Evolutionary conservation across 768 basidiomycete species (phyloP), one percentile per base, ranked within the genome.

Genomic region (Tricholoma furcatifolium): DNA sequence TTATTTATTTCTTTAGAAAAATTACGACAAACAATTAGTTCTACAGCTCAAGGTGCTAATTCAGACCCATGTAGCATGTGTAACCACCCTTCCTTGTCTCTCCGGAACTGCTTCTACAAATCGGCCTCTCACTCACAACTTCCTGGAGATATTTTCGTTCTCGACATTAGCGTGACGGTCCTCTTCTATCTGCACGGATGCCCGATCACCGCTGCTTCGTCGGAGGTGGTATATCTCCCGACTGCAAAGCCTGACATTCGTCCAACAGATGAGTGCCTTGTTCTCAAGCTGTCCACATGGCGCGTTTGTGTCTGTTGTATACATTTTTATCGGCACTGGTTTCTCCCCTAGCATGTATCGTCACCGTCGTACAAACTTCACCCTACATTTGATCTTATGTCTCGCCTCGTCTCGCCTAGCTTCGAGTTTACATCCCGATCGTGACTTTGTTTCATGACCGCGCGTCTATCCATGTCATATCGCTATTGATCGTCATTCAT

Each of bases 1-100:
- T 27, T 43, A 56, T 44, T 62, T 61, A 58, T 56, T 61, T 54
- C 62, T 60, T 61, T 55, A 51, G 59, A 62, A 36, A 47, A 46
- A 36, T 40, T 40, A 11, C 4, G 10, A 18, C 36, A 35, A 44
- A 43, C 3, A 3, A 27, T 27, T 7, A 27, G n/a, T n/a, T n/a
- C n/a, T n/a, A n/a, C n/a, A n/a, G n/a, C n/a, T n/a, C n/a, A n/a
- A n/a, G n/a, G n/a, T n/a, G n/a, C n/a, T n/a, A n/a, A n/a, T n/a
- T n/a, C n/a, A n/a, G n/a, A n/a, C n/a, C n/a, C n/a, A n/a, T n/a
- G n/a, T n/a, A n/a, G n/a, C n/a, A n/a, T n/a, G n/a, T n/a, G n/a
- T n/a, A n/a, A n/a, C n/a, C n/a, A n/a, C n/a, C n/a, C 27, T 27
- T 46, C 14, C 9, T 46, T 46, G 7, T 20, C 17, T 36, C 12